Evolutionary conservation across 163 green algal genomes (phyloP).

Genomic region (Volvox carteri): DNA sequence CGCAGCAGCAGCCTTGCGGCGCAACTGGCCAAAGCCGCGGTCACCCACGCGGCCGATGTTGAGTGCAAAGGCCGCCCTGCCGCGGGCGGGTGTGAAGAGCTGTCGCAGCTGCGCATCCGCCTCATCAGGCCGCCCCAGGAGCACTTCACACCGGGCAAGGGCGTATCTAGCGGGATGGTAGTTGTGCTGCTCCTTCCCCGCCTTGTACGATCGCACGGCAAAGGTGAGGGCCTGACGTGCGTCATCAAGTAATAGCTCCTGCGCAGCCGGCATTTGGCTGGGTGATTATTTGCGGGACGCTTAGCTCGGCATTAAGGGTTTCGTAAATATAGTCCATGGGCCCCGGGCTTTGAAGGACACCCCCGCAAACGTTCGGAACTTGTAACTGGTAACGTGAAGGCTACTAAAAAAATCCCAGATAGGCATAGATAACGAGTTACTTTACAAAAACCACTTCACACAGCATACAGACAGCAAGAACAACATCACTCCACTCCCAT

Average conservation of each 20-base stretch:
- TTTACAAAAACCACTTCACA: too few species aligned
- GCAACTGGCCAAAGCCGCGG: slow-evolving; percentile 17
- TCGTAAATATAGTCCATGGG: too few species aligned
- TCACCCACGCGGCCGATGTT: not conserved
- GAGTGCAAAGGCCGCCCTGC: slow-evolving; percentile 16
- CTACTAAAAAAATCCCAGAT: too few species aligned
- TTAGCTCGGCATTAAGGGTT: too few species aligned
- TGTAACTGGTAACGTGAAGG: too few species aligned
- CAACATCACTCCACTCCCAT: too few species aligned
- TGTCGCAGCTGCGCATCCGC: slow-evolving; percentile 29
- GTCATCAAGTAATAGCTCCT: slow-evolving; percentile 44
- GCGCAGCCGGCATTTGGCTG: not conserved
- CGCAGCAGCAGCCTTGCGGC: not conserved
- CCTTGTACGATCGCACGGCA: slow-evolving; percentile 31
- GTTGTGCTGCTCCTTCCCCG: not conserved
- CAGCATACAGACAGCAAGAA: too few species aligned
- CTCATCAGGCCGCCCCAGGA: slow-evolving; percentile 5
- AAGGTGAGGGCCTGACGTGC: slow-evolving; percentile 30
- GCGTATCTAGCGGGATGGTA: slow-evolving; percentile 45
- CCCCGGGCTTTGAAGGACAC: too few species aligned
- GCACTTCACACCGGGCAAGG: slow-evolving; percentile 24
- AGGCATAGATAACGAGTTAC: too few species aligned
- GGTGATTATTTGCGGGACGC: too few species aligned
- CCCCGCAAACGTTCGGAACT: too few species aligned
- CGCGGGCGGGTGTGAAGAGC: slow-evolving; percentile 30